Evolutionary conservation across 805 yeast genomes (phyloP), one percentile per base, ranked within the genome.

Genomic region (Wickerhamia fluorescens): DNA sequence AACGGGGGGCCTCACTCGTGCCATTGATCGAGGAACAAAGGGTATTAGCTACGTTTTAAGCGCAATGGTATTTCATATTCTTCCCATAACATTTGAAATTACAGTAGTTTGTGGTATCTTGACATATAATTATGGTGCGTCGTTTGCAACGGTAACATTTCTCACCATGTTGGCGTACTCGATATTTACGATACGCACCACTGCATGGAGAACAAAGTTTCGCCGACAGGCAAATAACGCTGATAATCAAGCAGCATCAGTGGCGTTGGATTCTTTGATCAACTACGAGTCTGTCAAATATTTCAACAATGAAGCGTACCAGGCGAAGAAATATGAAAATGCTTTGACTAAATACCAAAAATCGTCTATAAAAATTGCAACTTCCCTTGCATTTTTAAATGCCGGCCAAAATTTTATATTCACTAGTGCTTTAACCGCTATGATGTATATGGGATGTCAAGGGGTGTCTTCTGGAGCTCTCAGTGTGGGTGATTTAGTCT

Each of bases 391-490:
- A 14, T 83, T 71, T 45, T 61, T 83, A 36, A 83, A 83, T 40
- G 68, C 86, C 0, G 94, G 94, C 11, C 94, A 83, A 51, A 82
- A 78, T 48, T 43, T 81, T 31, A 83, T 83, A 18, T 83, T 83
- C 58, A 84, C 96, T 0, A 57, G 83, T 23, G 97, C 98, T 2
- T 62, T 92, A 38, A 92, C 98, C 2, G 83, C 78, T 2, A 92
- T 92, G 94, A 92, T 92, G 98, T 92, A 84, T 53, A 79, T 92
- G 94, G 96, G 96, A 10, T 85, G 95, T 45, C 75, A 77, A 31
- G 97, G 97, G 16, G 92, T 92, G n/a, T 76, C 86, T 9, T 56
- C 71, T 3, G 95, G 95, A 0, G 55, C 73, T 1, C 61, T 92
- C 31, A 80, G 94, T 1, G 96, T 92, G 13, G 98, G 98, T 42